Conservation (phyloP, 352 stramenopile species). For the Globisporangium radiosum region DNA sequence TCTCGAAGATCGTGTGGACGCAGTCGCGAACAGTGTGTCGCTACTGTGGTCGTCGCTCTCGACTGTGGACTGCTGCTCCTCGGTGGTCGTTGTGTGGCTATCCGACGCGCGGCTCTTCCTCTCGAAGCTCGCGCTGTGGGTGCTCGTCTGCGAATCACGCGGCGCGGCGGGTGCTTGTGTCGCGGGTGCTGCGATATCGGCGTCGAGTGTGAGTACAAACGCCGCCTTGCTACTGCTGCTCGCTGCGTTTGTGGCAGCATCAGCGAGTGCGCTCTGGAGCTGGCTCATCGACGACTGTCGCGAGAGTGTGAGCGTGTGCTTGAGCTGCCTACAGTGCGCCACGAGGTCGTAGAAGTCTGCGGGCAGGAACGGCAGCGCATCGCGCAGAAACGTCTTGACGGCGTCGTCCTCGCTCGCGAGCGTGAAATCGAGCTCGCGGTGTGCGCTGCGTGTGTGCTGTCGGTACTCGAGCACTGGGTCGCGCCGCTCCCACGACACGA, state of each 20-base stretch:
- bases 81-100: not conserved
- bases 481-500: slow-evolving; percentile 45
- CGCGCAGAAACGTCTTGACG: slow-evolving; percentile 38
- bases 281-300: slow-evolving; percentile 13
- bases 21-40: not conserved
- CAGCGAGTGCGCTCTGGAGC: slow-evolving; percentile 3
- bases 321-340: slow-evolving; percentile 48
- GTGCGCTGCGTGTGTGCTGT: slow-evolving; percentile 61
- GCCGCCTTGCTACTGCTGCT: not conserved
- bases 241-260: not conserved
- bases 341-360: slow-evolving; percentile 78
- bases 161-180: not conserved
- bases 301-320: slow-evolving; percentile 12
- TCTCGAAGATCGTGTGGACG: slow-evolving; percentile 16
- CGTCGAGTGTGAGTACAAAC: slow-evolving; percentile 4
- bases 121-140: not conserved
- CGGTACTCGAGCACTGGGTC: slow-evolving; percentile 37
- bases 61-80: slow-evolving; percentile 5
- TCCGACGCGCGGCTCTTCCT: slow-evolving; percentile 8
- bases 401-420: slow-evolving; percentile 48
- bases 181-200: not conserved
- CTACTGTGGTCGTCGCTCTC: slow-evolving; percentile 1
- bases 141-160: not conserved
- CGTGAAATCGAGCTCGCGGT: slow-evolving; percentile 47
- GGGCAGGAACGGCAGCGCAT: slow-evolving; percentile 65